Evolutionary conservation across 1,284 basidiomycete species (phyloP), one percentile per base, ranked within the genome.

Genomic region (Flammula alnicola): DNA sequence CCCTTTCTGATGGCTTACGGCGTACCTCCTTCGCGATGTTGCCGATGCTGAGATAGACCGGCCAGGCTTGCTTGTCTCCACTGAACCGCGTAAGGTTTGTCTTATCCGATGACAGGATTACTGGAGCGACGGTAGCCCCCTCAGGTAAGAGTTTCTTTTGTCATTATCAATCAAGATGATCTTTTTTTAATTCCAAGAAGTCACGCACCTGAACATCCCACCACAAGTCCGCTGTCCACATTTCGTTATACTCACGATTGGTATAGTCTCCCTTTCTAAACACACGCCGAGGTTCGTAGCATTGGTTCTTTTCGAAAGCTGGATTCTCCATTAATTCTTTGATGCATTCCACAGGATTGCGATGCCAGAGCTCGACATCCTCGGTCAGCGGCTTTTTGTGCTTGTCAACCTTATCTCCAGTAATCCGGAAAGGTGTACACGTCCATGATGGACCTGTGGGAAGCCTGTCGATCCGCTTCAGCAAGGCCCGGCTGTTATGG

Each of bases 201-300:
- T n/a, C n/a, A 5, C 46, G 7, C 14, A 52, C 51, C 43, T 58
- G 54, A 3, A 26, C 40, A 4, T 56, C 14, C 57, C 55, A 56
- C 55, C 73, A 77, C 75, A 73, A 76, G n/a, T 74, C 63, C 0
- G 42, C 66, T 0, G 71, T 75, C 66, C 68, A 72, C 69, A 74
- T 76, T 42, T 78, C 68, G 22, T 64, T 54, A 38, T 66, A 68
- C 2, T 66, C 47, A 0, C 63, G 58, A 3, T 55, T 53, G 1
- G 32, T 56, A 0, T 60, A 60, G 1, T 57, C 48, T 0, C 10
- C 22, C 31, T 75, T 64, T 0, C 41, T 47, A 43, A 64, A 76
- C 1, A 68, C 43, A 5, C 56, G 55, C 30, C 66, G 58, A 2
- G 53, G 44, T 35, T 25, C 19, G 16, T 45, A 51, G 6, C 23